Conservation (phyloP, 2,329 filamentous ascomycete genomes). For the Hymenoscyphus occultus region DNA sequence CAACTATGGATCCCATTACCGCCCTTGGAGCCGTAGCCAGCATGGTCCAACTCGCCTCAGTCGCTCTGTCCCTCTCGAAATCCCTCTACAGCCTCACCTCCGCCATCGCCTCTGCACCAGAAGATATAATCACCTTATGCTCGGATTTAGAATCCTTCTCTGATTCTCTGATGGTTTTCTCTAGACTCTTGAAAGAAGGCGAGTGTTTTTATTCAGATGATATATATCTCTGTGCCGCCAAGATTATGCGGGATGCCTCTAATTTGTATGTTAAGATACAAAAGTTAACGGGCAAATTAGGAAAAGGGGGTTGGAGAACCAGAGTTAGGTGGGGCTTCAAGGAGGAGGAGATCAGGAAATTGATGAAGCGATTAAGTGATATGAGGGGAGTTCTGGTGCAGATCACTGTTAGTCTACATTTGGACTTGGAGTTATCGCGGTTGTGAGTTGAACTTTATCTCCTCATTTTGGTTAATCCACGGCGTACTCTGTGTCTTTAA, state of each 20-base stretch:
- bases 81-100: conserved; percentile 23
- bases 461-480: not conserved
- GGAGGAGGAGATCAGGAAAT: conserved; percentile 23
- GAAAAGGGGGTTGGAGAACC: conserved; percentile 23
- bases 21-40: conserved; percentile 23
- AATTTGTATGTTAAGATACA: conserved; percentile 27
- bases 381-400: conserved; percentile 25
- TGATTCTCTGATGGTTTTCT: conserved; percentile 23
- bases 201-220: not conserved
- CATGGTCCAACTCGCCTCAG: conserved; percentile 22
- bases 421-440: conserved; percentile 25
- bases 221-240: conserved; percentile 14
- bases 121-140: conserved; percentile 24
- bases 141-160: conserved; percentile 22
- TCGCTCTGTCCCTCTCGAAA: conserved; percentile 25
- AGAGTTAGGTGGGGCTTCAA: conserved; percentile 25
- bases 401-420: conserved; percentile 24
- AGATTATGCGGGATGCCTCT: conserved; percentile 27
- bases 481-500: no score
- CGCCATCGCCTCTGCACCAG: conserved; percentile 20
- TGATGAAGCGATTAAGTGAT: conserved; percentile 21
- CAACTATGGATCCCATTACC: conserved; percentile 22
- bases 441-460: conserved; percentile 19
- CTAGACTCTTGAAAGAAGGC: conserved; percentile 21
- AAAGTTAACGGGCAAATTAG: conserved; percentile 22